Evolutionary conservation across 176 grass and related monocot species (phyloP).

Genomic region (Oryza nivara): DNA sequence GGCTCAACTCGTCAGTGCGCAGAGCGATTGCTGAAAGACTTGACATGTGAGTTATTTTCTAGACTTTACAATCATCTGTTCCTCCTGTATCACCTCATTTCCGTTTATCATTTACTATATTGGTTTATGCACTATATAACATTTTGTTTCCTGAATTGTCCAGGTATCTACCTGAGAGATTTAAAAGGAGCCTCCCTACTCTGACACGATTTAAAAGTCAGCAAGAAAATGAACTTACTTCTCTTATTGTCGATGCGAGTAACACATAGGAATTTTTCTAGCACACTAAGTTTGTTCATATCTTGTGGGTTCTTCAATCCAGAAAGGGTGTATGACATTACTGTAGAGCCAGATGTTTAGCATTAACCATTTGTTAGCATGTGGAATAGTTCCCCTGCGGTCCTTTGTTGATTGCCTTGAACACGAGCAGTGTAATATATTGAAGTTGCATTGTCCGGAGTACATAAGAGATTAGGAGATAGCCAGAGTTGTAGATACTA

Average conservation of each 20-base stretch:
- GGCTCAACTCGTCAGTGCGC: conserved; percentile 87
- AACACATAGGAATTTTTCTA: conserved; percentile 25
- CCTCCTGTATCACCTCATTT: background rate
- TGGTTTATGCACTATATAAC: conserved; percentile 15
- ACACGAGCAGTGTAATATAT: background rate
- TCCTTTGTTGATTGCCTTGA: conserved; percentile 1
- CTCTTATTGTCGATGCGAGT: conserved; percentile 54
- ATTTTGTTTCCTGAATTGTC: conserved; percentile 23
- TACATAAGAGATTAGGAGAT: conserved; percentile 40
- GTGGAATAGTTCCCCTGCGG: background rate
- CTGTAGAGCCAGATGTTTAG: conserved; percentile 33
- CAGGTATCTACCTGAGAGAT: conserved; percentile 85
- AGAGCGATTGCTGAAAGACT: conserved; percentile 88
- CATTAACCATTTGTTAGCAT: conserved; percentile 23
- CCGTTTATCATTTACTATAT: background rate
- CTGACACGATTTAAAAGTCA: conserved; percentile 60
- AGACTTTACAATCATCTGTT: background rate
- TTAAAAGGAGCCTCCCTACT: conserved; percentile 61
- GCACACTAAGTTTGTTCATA: conserved; percentile 1
- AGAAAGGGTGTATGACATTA: conserved; percentile 3
- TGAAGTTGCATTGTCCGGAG: background rate
- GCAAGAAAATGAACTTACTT: conserved; percentile 79
- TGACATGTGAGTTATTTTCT: conserved; percentile 60
- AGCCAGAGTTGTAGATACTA: background rate
- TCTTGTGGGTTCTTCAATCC: background rate